A percentile compares a stretch with the other conserved stretches of the same genome.
Evolutionary conservation across 129 eudicot species (phyloP).

Genomic region (Silybum marianum): DNA sequence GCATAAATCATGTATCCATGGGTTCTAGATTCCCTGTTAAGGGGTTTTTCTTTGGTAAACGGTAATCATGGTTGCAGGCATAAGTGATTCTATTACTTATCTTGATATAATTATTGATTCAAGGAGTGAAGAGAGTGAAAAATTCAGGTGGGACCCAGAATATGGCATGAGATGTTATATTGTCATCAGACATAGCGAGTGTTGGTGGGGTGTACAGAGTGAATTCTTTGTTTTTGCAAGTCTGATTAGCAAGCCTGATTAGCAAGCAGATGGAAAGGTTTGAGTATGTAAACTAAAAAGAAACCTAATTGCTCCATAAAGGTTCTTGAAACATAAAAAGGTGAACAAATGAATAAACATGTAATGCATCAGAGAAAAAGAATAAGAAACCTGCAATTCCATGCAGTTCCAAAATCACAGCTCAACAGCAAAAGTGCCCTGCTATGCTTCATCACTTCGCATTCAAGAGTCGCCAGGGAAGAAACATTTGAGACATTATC

Average conservation of each 20-base stretch:
- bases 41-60: background rate
- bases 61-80: background rate
- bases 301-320: background rate
- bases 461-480: constrained; percentile 35
- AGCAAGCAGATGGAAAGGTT: background rate
- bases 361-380: constrained; percentile 2
- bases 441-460: constrained; percentile 82
- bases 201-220: background rate
- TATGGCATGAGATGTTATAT: background rate
- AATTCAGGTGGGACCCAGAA: background rate
- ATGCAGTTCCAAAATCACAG: constrained; percentile 89
- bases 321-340: background rate
- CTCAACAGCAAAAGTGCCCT: constrained; percentile 74
- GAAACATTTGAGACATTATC: constrained; percentile 30
- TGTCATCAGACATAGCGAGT: background rate
- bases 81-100: background rate
- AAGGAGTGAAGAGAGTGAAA: background rate
- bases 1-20: background rate
- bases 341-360: background rate
- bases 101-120: background rate
- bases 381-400: constrained; percentile 74
- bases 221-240: background rate
- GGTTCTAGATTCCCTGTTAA: background rate
- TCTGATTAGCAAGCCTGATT: background rate
- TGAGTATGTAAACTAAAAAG: background rate